Evolutionary conservation across 2,329 filamentous ascomycete species (phyloP).

Genomic region (Ophiostoma angusticollis): DNA sequence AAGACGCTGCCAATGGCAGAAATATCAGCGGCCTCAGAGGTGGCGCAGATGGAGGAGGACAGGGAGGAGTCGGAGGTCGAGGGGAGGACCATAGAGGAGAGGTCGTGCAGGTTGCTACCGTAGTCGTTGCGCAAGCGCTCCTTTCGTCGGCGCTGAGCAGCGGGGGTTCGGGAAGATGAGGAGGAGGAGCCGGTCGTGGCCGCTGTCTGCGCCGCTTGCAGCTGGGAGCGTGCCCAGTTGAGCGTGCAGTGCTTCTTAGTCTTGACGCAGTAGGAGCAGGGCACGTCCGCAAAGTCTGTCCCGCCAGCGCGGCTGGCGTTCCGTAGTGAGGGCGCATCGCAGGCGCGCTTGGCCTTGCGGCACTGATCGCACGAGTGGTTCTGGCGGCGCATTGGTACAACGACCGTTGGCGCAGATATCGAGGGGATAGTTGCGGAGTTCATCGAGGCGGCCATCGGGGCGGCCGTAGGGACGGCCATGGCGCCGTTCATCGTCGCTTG

Average conservation of each 20-base stretch:
- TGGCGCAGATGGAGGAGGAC: slow-evolving; percentile 3
- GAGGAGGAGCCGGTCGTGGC: slow-evolving; percentile 2
- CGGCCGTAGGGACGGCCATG: too few species aligned
- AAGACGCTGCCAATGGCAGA: not conserved
- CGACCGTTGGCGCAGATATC: too few species aligned
- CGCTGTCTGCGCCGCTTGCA: slow-evolving; percentile 6
- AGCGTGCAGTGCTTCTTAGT: slow-evolving; percentile 17
- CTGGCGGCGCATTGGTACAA: slow-evolving; percentile 13
- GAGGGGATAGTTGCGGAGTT: too few species aligned
- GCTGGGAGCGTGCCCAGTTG: slow-evolving; percentile 16
- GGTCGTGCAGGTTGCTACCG: not conserved
- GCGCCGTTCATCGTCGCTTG: too few species aligned
- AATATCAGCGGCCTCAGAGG: slow-evolving; percentile 4
- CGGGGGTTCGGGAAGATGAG: too few species aligned
- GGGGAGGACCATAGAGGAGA: not conserved
- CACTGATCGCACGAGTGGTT: slow-evolving; percentile 16
- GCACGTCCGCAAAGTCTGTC: slow-evolving; percentile 1
- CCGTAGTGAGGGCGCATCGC: slow-evolving; percentile 13
- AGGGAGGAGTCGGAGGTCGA: slow-evolving; percentile 6
- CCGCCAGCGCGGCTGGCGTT: not conserved
- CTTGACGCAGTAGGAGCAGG: slow-evolving; percentile 16
- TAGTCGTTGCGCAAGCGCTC: slow-evolving; percentile 8
- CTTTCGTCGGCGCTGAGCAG: slow-evolving; percentile 5
- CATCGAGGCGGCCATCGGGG: too few species aligned
- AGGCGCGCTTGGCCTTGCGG: slow-evolving; percentile 14